Evolutionary conservation across 2,329 filamentous ascomycete genomes (phyloP).

Genomic region (Pseudogymnoascus sp.): DNA sequence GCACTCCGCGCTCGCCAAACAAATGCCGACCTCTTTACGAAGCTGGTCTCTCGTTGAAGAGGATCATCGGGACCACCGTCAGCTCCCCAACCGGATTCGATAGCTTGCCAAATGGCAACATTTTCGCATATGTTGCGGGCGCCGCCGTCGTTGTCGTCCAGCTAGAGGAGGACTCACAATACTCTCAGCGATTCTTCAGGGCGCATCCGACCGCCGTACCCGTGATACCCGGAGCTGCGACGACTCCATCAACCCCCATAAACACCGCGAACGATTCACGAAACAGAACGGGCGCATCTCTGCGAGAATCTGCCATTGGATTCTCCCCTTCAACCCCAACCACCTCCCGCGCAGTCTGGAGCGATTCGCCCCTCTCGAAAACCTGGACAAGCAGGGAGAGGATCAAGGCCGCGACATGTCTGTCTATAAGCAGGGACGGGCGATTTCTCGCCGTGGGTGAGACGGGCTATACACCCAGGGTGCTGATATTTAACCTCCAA

Average conservation of each 20-base stretch:
- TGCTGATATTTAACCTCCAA: slow-evolving; percentile 80
- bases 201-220: slow-evolving; percentile 73
- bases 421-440: slow-evolving; percentile 80
- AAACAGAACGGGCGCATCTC: slow-evolving; percentile 44
- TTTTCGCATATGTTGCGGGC: slow-evolving; percentile 86
- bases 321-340: slow-evolving; percentile 28
- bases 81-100: slow-evolving; percentile 80
- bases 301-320: slow-evolving; percentile 37
- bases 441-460: slow-evolving; percentile 87
- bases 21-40: slow-evolving; percentile 40
- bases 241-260: slow-evolving; percentile 46
- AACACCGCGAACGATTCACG: slow-evolving; percentile 56
- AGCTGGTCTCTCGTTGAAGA: slow-evolving; percentile 62
- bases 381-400: slow-evolving; percentile 85
- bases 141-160: slow-evolving; percentile 87
- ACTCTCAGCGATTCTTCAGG: slow-evolving; percentile 78
- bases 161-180: slow-evolving; percentile 57
- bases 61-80: slow-evolving; percentile 88
- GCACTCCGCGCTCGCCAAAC: slow-evolving; percentile 54
- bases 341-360: slow-evolving; percentile 38
- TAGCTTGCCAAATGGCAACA: slow-evolving; percentile 57
- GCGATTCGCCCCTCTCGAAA: slow-evolving; percentile 58
- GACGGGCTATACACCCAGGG: slow-evolving; percentile 85
- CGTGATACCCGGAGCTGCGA: slow-evolving; percentile 43
- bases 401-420: slow-evolving; percentile 88